Evolutionary conservation across 2,329 filamentous ascomycete species (phyloP).

Genomic region (Colletotrichum godetiae): DNA sequence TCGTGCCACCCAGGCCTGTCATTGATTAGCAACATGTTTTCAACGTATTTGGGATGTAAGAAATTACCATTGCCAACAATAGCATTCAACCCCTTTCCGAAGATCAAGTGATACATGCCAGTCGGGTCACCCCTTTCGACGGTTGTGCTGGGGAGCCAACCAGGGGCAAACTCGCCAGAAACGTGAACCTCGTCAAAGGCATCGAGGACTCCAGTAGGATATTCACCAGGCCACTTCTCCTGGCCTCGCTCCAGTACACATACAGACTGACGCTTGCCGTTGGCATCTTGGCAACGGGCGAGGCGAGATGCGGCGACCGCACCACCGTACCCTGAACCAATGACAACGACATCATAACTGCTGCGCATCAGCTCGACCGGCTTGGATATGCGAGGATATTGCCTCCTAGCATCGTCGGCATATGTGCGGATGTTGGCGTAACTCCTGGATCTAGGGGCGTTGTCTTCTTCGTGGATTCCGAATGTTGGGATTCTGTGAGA

Average conservation of each 20-base stretch:
- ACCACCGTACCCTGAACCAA: constrained; percentile 77
- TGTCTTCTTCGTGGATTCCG: constrained; percentile 46
- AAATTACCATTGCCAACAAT: constrained; percentile 66
- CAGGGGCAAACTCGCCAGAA: constrained; percentile 63
- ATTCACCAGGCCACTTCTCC: constrained; percentile 76
- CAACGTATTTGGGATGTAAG: background rate
- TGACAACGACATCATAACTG: constrained; percentile 73
- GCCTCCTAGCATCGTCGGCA: constrained; percentile 39
- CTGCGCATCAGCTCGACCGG: constrained; percentile 67
- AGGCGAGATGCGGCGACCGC: constrained; percentile 74
- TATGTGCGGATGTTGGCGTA: constrained; percentile 43
- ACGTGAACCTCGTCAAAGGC: constrained; percentile 64
- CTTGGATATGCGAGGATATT: constrained; percentile 66
- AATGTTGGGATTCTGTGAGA: constrained; percentile 43
- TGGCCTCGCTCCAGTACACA: constrained; percentile 73
- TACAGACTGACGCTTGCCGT: constrained; percentile 61
- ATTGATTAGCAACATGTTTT: constrained; percentile 8
- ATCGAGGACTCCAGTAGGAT: constrained; percentile 61
- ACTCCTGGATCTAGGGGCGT: constrained; percentile 46
- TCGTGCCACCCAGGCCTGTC: constrained; percentile 71
- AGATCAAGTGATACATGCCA: constrained; percentile 71
- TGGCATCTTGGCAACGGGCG: constrained; percentile 60
- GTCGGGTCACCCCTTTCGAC: constrained; percentile 64
- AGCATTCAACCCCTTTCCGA: constrained; percentile 73
- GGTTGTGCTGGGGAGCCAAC: constrained; percentile 51